Evolutionary conservation across 441 rosid species (phyloP).

Genomic region (Euphorbia corollata): DNA sequence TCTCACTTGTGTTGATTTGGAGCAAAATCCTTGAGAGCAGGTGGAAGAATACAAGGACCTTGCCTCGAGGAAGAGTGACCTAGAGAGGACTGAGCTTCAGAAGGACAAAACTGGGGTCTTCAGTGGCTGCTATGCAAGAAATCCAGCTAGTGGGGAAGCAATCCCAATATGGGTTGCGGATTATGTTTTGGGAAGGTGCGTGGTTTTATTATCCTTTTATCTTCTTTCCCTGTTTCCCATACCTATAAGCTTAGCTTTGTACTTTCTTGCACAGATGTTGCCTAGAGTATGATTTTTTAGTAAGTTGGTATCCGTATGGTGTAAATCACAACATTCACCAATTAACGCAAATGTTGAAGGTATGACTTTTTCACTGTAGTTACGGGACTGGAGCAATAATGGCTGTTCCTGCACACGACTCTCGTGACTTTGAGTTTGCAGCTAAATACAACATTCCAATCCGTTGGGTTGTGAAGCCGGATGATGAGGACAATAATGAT

Average conservation of each 20-base stretch:
- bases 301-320: slow-evolving; percentile 1
- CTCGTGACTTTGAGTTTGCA: slow-evolving; percentile 84
- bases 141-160: slow-evolving; percentile 80
- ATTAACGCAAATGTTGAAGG: slow-evolving; percentile 10
- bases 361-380: slow-evolving; percentile 36
- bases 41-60: slow-evolving; percentile 77
- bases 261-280: slow-evolving; percentile 7
- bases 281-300: not conserved
- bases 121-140: slow-evolving; percentile 73
- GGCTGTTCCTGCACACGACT: slow-evolving; percentile 97
- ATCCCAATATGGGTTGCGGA: slow-evolving; percentile 97
- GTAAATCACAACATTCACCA: not conserved
- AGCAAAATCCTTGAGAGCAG: slow-evolving; percentile 32
- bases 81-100: slow-evolving; percentile 95
- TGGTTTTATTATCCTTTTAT: slow-evolving; percentile 6
- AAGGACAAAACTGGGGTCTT: slow-evolving; percentile 91
- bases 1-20: slow-evolving; percentile 10
- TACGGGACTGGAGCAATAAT: slow-evolving; percentile 98
- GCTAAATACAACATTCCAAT: slow-evolving; percentile 61
- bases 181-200: slow-evolving; percentile 83
- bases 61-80: slow-evolving; percentile 80
- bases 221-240: slow-evolving; percentile 1
- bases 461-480: slow-evolving; percentile 55
- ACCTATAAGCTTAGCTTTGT: slow-evolving; percentile 1
- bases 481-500: slow-evolving; percentile 36